Base-by-base conservation (phyloP, 306 rosid genomes). In the Herpetospermum pedunculosum region DNA sequence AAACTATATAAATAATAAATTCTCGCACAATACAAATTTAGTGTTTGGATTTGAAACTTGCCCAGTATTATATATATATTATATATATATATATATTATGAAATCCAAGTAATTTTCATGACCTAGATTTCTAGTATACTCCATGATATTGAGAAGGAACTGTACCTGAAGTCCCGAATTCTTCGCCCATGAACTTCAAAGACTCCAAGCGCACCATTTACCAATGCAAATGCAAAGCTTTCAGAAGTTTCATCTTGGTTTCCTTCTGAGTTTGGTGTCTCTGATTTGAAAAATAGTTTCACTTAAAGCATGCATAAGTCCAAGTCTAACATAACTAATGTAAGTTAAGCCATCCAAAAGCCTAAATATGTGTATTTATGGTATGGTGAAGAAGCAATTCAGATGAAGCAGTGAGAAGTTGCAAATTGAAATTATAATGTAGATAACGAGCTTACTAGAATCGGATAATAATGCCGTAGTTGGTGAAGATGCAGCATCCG, bases 181-280 rank as follows among this genome's bases (percentile, higher is more conserved):
- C 95, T 88, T 80, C 99, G 81, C 72, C 97, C 99, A 38, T 89
- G 86, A 77, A 94, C 96, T 85, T 94, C 99, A 83, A 94, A 94
- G 79, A 94, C 99, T 72, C 99, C 99, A 74, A 94, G 96, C 8
- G 99, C 99, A 55, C 99, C 99, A 77, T 94, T 94, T 77, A 78
- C 89, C 16, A 94, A 79, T 44, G 99, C 99, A 86, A 94, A 94
- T 38, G 99, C 90, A 87, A 94, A 94, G 81, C 97, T 94, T 83
- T 94, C 97, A 6, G 99, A 86, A 78, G 84, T 71, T 55, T 94
- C 99, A 62, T 89, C 96, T 54, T 88, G 87, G 77, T 96, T 83
- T 80, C 81, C 92, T 77, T 91, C 97, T 57, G 94, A 69, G 82
- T 81, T 82, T 75, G 81, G 63, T 80, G 81, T 80, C 87, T 87